A percentile compares a stretch with the other conserved stretches of the same genome.
Evolutionary conservation across 805 yeast genomes (phyloP).

Genomic region (Ogataea neopini): DNA sequence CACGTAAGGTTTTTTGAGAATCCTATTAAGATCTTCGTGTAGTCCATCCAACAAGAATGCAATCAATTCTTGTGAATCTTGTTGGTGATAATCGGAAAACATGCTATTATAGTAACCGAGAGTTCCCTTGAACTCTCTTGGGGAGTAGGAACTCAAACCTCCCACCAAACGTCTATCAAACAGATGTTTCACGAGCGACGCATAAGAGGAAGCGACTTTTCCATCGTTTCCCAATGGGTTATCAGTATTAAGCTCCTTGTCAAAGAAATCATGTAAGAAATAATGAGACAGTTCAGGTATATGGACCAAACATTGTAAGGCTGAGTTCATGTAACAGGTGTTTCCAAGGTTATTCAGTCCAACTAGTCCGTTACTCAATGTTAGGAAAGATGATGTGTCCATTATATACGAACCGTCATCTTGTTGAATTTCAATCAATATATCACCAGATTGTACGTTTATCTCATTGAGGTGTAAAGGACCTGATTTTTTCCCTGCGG

Average conservation of each 20-base stretch:
- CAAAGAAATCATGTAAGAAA: conserved; percentile 61
- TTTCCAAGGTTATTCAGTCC: conserved; percentile 81
- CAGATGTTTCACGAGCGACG: conserved; percentile 59
- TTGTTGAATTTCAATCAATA: conserved; percentile 31
- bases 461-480: conserved; percentile 17
- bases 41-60: conserved; percentile 85
- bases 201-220: conserved; percentile 76
- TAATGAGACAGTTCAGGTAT: conserved; percentile 80
- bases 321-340: conserved; percentile 94
- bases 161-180: conserved; percentile 39
- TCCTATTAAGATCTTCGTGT: conserved; percentile 89
- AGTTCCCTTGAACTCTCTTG: conserved; percentile 74
- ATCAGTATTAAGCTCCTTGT: conserved; percentile 63
- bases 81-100: conserved; percentile 83
- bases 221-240: conserved; percentile 91
- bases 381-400: conserved; percentile 24
- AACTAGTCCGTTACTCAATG: conserved; percentile 46
- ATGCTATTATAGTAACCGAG: conserved; percentile 77
- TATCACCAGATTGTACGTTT: conserved; percentile 22
- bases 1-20: conserved; percentile 77
- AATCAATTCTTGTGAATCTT: conserved; percentile 91
- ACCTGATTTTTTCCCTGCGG: conserved; percentile 25
- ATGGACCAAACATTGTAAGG: conserved; percentile 85
- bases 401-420: conserved; percentile 27
- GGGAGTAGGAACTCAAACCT: conserved; percentile 43